Evolutionary conservation across 2,329 filamentous ascomycete genomes (phyloP).

Genomic region (Kalaharituber pfeilii): DNA sequence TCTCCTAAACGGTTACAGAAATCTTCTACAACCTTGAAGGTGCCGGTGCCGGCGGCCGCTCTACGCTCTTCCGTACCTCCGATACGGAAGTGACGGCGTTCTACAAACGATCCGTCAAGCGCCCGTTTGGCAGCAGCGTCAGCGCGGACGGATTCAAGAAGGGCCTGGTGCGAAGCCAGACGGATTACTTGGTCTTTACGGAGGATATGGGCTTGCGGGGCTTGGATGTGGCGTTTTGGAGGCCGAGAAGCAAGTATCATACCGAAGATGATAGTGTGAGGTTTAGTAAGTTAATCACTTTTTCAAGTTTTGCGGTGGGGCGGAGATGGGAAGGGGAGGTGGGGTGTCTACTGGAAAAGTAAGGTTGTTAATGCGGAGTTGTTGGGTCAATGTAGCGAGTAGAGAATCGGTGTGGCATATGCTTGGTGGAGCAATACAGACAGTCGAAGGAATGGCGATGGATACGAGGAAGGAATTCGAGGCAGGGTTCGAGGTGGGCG

Average conservation of each 20-base stretch:
- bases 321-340: too few species aligned
- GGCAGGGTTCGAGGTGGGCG: slow-evolving; percentile 38
- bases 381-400: slow-evolving; percentile 21
- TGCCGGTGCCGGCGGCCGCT: slow-evolving; percentile 76
- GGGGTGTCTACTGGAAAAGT: too few species aligned
- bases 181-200: slow-evolving; percentile 75
- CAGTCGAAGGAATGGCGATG: slow-evolving; percentile 51
- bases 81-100: slow-evolving; percentile 71
- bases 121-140: slow-evolving; percentile 72
- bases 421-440: slow-evolving; percentile 66
- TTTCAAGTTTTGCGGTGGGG: neutral
- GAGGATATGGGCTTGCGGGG: slow-evolving; percentile 65
- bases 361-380: neutral
- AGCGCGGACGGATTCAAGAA: slow-evolving; percentile 68
- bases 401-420: slow-evolving; percentile 71
- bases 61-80: slow-evolving; percentile 71
- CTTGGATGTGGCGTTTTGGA: slow-evolving; percentile 80
- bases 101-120: slow-evolving; percentile 45
- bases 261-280: slow-evolving; percentile 72
- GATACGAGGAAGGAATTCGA: slow-evolving; percentile 51
- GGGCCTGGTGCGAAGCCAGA: slow-evolving; percentile 62
- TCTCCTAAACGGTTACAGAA: slow-evolving; percentile 27
- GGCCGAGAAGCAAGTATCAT: slow-evolving; percentile 73
- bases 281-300: slow-evolving; percentile 35
- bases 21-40: slow-evolving; percentile 92